A percentile compares a stretch with the other conserved stretches of the same genome.
These are phyloP conservation scores for Kwoniella pini DNA, from an alignment of 768 basidiomycete genomes.

Conservation along the genomic window DNA sequence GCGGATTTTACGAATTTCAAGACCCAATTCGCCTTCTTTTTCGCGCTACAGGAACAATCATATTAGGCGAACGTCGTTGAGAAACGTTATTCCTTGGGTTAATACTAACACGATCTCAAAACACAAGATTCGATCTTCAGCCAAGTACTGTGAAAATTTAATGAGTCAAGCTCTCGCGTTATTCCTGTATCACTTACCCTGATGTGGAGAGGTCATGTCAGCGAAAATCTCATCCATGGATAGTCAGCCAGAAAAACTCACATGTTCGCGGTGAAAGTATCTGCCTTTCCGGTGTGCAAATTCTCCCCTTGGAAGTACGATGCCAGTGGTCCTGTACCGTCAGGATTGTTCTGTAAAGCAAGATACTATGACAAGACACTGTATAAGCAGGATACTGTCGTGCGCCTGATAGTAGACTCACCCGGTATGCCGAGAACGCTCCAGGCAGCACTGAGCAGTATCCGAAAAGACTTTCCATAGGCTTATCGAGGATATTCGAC, in stretches of 20 bases:
- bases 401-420: too few relatives aligned
- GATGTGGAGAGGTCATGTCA: constrained; percentile 1
- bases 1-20: constrained; percentile 62
- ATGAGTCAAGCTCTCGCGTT: background rate
- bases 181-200: constrained; percentile 20
- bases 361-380: constrained; percentile 61
- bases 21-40: constrained; percentile 50
- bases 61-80: too few relatives aligned
- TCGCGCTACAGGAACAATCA: constrained; percentile 42
- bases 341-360: constrained; percentile 79
- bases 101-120: constrained; percentile 52
- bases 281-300: constrained; percentile 60
- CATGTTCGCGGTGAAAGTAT: constrained; percentile 55
- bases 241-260: constrained; percentile 19
- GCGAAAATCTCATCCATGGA: background rate
- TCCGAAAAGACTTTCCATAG: constrained; percentile 67
- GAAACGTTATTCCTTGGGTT: background rate
- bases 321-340: constrained; percentile 85
- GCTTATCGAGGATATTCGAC: constrained; percentile 95
- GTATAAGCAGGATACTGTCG: too few relatives aligned
- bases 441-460: constrained; percentile 72
- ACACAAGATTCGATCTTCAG: constrained; percentile 54
- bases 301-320: constrained; percentile 92
- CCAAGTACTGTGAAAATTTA: constrained; percentile 41
- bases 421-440: constrained; percentile 79